These are phyloP conservation scores for Hypomyces rosellus DNA, from an alignment of 2,329 filamentous ascomycete genomes.

Conservation along the genomic window DNA sequence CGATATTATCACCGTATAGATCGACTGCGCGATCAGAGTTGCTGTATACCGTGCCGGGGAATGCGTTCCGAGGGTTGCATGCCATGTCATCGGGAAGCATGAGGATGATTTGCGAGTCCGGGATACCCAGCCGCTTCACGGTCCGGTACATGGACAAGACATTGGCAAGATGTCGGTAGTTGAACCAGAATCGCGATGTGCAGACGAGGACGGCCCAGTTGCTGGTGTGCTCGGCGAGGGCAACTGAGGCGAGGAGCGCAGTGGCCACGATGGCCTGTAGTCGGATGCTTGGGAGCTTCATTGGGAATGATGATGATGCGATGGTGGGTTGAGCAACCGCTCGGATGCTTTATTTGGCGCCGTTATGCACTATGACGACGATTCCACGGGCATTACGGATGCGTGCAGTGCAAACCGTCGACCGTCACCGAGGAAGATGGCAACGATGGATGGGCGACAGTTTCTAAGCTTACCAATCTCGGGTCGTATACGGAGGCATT, in stretches of 20 bases:
- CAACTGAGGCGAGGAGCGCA: constrained; percentile 38
- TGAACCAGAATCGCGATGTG: constrained; percentile 99
- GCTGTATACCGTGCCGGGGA: constrained; percentile 96
- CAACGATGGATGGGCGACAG: too few species aligned
- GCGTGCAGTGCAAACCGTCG: too few species aligned
- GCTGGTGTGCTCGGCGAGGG: constrained; percentile 76
- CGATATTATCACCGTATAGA: constrained; percentile 96
- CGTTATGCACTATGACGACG: neutral
- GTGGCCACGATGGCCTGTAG: constrained; percentile 44
- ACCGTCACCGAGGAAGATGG: too few species aligned
- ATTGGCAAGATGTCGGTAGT: constrained; percentile 97
- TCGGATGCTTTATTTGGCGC: too few species aligned
- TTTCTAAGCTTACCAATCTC: too few species aligned
- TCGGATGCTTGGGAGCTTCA: constrained; percentile 45
- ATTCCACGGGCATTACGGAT: too few species aligned
- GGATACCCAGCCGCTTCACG: constrained; percentile 94
- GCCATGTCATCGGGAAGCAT: constrained; percentile 99
- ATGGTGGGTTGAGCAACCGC: neutral
- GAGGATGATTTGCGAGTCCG: constrained; percentile 97
- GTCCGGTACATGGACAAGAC: constrained; percentile 96
- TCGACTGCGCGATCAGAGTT: constrained; percentile 95
- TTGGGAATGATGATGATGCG: constrained; percentile 22
- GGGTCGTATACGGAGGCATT: too few species aligned
- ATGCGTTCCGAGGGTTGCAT: constrained; percentile 96
- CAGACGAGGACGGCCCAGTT: constrained; percentile 99